Evolutionary conservation across 2,329 filamentous ascomycete genomes (phyloP), one percentile per base, ranked within the genome.

Genomic region (Zopfia rhizophila): DNA sequence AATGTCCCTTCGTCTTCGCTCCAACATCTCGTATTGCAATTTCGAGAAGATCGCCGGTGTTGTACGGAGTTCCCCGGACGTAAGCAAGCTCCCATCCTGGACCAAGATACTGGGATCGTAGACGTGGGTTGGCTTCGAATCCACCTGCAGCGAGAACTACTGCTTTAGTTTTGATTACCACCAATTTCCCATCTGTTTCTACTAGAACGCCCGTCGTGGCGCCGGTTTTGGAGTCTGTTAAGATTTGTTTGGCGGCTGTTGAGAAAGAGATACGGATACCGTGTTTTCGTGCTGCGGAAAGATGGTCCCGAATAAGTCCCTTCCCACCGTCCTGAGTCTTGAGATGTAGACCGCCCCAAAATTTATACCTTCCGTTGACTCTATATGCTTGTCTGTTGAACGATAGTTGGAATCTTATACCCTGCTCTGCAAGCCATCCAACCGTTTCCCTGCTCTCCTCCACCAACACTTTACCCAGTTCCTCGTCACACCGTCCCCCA

Each of bases 331-430:
- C 79, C 38, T 81, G 60, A 0, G 81, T 83, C 58, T 79, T 84
- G 23, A 87, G 66, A n/a, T 74, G 75, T 61, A 89, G 67, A 0
- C 85, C 85, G 8, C 86, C 86, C 85, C 85, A 88, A 62, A 88
- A 88, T 58, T 83, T 84, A 59, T 78, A 78, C 21, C 79, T 72
- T 1, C 81, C 83, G 38, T 82, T 73, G n/a, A 87, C 77, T 45
- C 84, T 74, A 61, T 86, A 89, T 0, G 86, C 82, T 60, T 89
- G 85, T 3, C 86, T 75, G 47, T 87, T 83, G 65, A 88, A 88
- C 2, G 78, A 81, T 3, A 88, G 70, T 58, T 83, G 78, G 56
- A 84, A 87, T 1, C 76, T 72, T 2, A 85, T 69, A 0, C 84
- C 84, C 28, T 82, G 45, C 2, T 62, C 51, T 1, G 74, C 74